Base-by-base conservation (phyloP, 768 basidiomycete genomes). In the Clitopilus passeckerianus region DNA sequence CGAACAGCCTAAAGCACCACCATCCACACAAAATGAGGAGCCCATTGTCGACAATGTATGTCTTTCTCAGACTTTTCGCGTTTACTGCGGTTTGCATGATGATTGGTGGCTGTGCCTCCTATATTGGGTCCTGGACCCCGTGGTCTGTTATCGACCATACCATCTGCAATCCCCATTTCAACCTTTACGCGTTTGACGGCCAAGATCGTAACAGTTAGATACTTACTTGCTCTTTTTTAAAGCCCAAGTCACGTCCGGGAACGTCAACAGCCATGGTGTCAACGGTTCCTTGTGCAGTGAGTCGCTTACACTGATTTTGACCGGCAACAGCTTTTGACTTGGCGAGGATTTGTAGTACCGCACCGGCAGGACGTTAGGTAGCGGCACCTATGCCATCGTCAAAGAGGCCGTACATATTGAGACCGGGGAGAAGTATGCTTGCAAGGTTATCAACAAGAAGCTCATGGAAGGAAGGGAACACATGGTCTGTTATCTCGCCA, bases 401-500 rank as follows among this genome's bases (percentile, higher is more conserved):
- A 94, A 93, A 75, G 94, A 97, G 77, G 95, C 95, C 50, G 91
- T 95, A 23, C 93, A 96, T 68, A 88, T 96, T 77, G 87, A 90
- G 77, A 93, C 94, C 0, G 79, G 79, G 61, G 84, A 97, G 72
- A 96, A 95, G 76, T 98, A 90, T 79, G 97, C 96, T 20, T 98
- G 95, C 84, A 99, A 99, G 75, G 97, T 98, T 68, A 95, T 98
- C 77, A 98, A 96, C 86, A 98, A 98, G 83, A 94, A 95, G 69
- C 85, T 97, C 60, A 97, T 97, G 95, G 91, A 96, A 71, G 96
- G 96, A 5, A 81, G 96, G 63, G 96, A 98, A 75, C 87, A 95
- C 71, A 98, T 99, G 96, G 96, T 95, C 20, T 65, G 86, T 69
- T 35, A 30, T 6, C 54, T 58, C 35, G 44, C 55, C 37, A 30